These are phyloP conservation scores for Scheffersomyces coipomensis DNA, from an alignment of 805 yeast genomes.

Conservation along the genomic window DNA sequence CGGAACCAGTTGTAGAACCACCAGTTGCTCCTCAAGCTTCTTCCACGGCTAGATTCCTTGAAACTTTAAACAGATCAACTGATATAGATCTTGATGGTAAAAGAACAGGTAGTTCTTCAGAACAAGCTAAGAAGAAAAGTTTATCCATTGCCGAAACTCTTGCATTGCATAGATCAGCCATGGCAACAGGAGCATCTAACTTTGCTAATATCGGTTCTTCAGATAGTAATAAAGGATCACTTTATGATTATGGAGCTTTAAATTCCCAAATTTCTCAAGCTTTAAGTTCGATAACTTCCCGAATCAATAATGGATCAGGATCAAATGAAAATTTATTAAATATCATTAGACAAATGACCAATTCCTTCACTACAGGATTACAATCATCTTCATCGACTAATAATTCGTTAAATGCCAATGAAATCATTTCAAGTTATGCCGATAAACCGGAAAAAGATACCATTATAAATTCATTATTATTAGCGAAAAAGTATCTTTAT, in stretches of 20 bases:
- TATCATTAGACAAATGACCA: conserved; percentile 41
- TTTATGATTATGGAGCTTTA: conserved; percentile 4
- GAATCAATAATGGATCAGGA: conserved; percentile 21
- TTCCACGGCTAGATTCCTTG: conserved; percentile 12
- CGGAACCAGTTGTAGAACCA: background rate
- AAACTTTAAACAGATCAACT: conserved; percentile 12
- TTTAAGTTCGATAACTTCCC: conserved; percentile 29
- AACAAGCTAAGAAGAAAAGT: conserved; percentile 16
- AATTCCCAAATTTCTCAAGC: conserved; percentile 33
- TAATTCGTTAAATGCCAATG: conserved; percentile 13
- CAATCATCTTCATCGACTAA: conserved; percentile 10
- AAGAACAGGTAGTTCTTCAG: background rate
- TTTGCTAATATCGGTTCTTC: background rate
- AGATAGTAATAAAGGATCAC: background rate
- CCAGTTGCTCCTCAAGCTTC: background rate
- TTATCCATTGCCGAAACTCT: conserved; percentile 60
- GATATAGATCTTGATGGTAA: conserved; percentile 8
- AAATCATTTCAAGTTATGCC: conserved; percentile 20
- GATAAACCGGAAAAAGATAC: conserved; percentile 17
- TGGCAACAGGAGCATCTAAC: conserved; percentile 21
- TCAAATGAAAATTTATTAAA: conserved; percentile 27
- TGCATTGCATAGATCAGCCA: conserved; percentile 51
- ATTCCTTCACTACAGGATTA: conserved; percentile 21
- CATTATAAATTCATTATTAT: conserved; percentile 26
- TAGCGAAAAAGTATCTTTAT: conserved; percentile 32